Evolutionary conservation across 257 asterid species (phyloP).

Genomic region (Cruciata laevipes): DNA sequence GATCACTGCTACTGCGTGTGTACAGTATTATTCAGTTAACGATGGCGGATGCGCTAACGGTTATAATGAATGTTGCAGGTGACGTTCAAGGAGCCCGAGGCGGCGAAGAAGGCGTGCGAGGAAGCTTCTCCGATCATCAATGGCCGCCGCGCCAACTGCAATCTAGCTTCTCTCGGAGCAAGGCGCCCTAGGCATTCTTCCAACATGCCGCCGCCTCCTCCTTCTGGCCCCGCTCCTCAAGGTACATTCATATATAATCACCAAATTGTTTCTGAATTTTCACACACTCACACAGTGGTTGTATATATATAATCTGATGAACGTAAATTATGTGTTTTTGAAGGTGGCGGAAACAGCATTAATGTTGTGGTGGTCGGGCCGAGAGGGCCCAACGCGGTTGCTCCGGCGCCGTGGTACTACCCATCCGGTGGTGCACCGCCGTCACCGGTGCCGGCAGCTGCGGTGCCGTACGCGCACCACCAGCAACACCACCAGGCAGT

Average conservation of each 20-base stretch:
- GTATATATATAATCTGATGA: background rate
- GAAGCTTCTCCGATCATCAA: conserved; percentile 76
- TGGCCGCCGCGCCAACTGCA: conserved; percentile 96
- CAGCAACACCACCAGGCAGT: conserved; percentile 45
- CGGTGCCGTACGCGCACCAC: conserved; percentile 12
- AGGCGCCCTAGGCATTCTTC: conserved; percentile 60
- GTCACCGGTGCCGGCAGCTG: conserved; percentile 27
- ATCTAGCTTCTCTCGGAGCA: conserved; percentile 86
- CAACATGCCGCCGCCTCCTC: conserved; percentile 36
- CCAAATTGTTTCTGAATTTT: background rate
- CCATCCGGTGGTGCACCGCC: conserved; percentile 40
- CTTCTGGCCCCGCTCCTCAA: conserved; percentile 50
- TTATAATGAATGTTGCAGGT: conserved; percentile 62
- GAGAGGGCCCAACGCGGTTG: conserved; percentile 29
- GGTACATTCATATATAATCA: background rate
- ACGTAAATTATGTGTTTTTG: background rate
- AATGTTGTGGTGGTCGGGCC: conserved; percentile 51
- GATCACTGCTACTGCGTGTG: no score
- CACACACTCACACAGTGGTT: background rate
- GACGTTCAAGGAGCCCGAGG: conserved; percentile 74
- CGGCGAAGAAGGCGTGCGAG: conserved; percentile 88
- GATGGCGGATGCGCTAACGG: background rate
- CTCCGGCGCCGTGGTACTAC: conserved; percentile 67
- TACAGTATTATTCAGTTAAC: no score
- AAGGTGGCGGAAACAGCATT: conserved; percentile 34